Evolutionary conservation across 148 eudicot species (phyloP).

Genomic region (Spergularia bocconei): DNA sequence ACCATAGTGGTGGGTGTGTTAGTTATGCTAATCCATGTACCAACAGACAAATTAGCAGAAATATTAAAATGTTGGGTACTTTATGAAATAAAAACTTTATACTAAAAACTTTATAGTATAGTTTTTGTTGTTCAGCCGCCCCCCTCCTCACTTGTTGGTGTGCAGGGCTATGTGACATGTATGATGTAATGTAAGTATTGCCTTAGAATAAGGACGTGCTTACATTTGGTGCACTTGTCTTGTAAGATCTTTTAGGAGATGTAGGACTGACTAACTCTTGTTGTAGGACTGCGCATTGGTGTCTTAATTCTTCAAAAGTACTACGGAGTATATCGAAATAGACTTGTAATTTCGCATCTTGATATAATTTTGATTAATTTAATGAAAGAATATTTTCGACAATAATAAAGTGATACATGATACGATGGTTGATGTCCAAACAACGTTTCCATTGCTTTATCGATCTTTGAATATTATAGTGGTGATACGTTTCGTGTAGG

Average conservation of each 20-base stretch:
- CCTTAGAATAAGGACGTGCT: neutral
- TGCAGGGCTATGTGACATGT: neutral
- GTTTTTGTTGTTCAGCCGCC: neutral
- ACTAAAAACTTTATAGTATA: too few relatives aligned
- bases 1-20: neutral
- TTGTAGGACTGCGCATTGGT: neutral
- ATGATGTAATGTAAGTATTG: neutral
- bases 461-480: too few relatives aligned
- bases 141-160: slow-evolving; percentile 13
- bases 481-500: too few relatives aligned
- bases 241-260: neutral
- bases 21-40: slow-evolving; percentile 5
- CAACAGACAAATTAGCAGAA: neutral
- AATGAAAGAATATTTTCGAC: too few relatives aligned
- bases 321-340: too few relatives aligned
- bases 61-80: slow-evolving; percentile 3
- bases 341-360: too few relatives aligned
- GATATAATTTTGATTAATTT: too few relatives aligned
- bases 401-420: too few relatives aligned
- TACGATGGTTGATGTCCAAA: too few relatives aligned
- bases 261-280: neutral
- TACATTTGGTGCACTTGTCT: neutral
- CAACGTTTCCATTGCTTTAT: too few relatives aligned
- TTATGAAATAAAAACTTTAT: neutral
- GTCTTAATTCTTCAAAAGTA: neutral